Conservation (phyloP, 441 rosid species). For the Theobroma grandiflorum region DNA sequence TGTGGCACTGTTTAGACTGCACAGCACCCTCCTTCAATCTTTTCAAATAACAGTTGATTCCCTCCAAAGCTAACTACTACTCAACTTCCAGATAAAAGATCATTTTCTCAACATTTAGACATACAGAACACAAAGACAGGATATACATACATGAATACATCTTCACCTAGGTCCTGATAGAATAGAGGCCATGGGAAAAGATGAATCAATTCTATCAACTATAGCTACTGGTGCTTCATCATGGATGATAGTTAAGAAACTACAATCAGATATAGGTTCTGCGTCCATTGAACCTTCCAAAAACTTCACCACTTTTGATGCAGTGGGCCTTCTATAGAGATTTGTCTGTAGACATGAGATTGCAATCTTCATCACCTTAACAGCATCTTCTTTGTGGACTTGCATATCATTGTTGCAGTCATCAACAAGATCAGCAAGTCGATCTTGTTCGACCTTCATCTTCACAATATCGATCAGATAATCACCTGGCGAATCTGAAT, state of each 20-base stretch:
- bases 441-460: constrained; percentile 17
- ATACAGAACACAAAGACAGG: neutral
- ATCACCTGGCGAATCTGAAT: neutral
- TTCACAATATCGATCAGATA: constrained; percentile 8
- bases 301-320: constrained; percentile 19
- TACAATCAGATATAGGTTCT: constrained; percentile 14
- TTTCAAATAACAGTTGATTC: too few species aligned
- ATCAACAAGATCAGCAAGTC: constrained; percentile 20
- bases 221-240: constrained; percentile 6
- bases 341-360: constrained; percentile 16
- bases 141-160: neutral
- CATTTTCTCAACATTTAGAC: too few species aligned
- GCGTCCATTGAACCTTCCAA: constrained; percentile 20
- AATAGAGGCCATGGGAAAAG: constrained; percentile 16
- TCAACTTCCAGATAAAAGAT: too few species aligned
- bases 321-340: constrained; percentile 2
- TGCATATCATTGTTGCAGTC: constrained; percentile 24
- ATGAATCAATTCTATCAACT: neutral
- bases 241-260: neutral
- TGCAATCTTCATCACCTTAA: constrained; percentile 18
- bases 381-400: constrained; percentile 26
- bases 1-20: too few species aligned
- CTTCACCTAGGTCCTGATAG: constrained; percentile 31
- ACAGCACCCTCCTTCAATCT: too few species aligned
- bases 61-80: too few species aligned